Evolutionary conservation across 192 early-diverging fungal genomes (phyloP), one percentile per base, ranked within the genome.

Genomic region (Jimgerdemannia lactiflua): DNA sequence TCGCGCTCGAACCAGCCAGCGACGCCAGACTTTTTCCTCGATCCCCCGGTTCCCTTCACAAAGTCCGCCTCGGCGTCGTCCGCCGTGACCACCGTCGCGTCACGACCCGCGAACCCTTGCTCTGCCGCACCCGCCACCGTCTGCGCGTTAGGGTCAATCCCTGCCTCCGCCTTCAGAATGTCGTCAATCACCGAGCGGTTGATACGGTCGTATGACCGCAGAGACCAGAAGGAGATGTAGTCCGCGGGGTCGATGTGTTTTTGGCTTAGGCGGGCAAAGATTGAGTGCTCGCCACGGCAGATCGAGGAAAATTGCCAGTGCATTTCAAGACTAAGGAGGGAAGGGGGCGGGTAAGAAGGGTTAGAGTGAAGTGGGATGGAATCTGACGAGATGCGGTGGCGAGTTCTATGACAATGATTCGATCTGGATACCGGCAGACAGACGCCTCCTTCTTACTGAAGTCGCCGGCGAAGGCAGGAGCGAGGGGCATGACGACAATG

Each of bases 381-480:
- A 29, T 29, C 29, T 29, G 29, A 29, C 29, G 29, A 29, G 29
- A 29, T 29, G 29, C 29, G 29, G 29, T 29, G 29, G 29, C 29
- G 29, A 29, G 29, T 29, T 29, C 29, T 29, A 29, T 29, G 29
- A 1, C 29, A 29, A 29, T 29, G 29, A 29, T 59, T 59, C 14
- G 14, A 59, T 59, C 8, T 10, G 2, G 0, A 59, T 59, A 59
- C 49, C 49, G 49, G 14, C 49, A 59, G 14, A 59, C 49, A 14
- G 49, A 59, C 92, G 94, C 92, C 43, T 91, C 94, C 29, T 86
- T 86, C 2, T 92, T 87, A 70, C 84, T 87, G 42, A 97, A 85
- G 74, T 96, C 95, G 65, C 92, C 95, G 65, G 94, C 89, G 70
- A 97, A 97, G 29, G 93, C 94, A 6, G 95, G 95, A 87, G 95